phyloP scores from a whole-genome alignment of 2,329 filamentous ascomycete genomes.

The Kalmusia sp. region DNA sequence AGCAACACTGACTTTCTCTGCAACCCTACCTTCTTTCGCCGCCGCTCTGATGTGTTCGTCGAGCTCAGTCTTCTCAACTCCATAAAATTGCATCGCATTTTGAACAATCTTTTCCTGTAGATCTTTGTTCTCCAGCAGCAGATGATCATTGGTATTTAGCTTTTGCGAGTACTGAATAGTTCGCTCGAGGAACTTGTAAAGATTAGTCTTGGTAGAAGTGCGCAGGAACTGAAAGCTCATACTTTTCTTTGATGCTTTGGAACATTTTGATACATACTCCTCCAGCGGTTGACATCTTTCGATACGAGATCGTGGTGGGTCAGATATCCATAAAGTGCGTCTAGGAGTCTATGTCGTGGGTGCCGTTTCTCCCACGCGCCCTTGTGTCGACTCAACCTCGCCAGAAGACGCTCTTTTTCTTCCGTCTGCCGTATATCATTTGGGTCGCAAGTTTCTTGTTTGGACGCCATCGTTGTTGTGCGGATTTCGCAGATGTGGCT shows the following conservation, averaged over 20 bases:
- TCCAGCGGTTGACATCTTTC: conserved; percentile 29
- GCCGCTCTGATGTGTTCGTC: conserved; percentile 51
- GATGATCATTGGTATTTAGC: conserved; percentile 52
- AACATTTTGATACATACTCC: conserved; percentile 28
- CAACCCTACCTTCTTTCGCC: conserved; percentile 38
- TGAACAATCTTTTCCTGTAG: conserved; percentile 57
- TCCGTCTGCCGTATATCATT: neutral
- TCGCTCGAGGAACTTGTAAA: conserved; percentile 24
- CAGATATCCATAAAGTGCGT: neutral
- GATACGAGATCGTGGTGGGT: neutral
- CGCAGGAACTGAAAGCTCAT: neutral
- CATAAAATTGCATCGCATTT: conserved; percentile 56
- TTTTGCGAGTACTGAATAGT: conserved; percentile 45
- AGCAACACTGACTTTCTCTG: conserved; percentile 58
- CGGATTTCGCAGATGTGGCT: neutral
- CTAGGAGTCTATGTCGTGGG: neutral
- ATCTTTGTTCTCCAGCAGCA: conserved; percentile 54
- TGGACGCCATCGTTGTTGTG: neutral
- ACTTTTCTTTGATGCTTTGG: conserved; percentile 33
- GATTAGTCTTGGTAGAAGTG: neutral
- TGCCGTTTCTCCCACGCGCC: neutral
- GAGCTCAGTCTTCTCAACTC: conserved; percentile 54
- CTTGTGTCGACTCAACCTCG: neutral
- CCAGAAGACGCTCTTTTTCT: neutral
- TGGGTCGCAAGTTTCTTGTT: neutral